Percentiles rank a stretch among this genome's conserved stretches.
phyloP scores from a whole-genome alignment of 768 basidiomycete species.

The Suillus lakei region DNA sequence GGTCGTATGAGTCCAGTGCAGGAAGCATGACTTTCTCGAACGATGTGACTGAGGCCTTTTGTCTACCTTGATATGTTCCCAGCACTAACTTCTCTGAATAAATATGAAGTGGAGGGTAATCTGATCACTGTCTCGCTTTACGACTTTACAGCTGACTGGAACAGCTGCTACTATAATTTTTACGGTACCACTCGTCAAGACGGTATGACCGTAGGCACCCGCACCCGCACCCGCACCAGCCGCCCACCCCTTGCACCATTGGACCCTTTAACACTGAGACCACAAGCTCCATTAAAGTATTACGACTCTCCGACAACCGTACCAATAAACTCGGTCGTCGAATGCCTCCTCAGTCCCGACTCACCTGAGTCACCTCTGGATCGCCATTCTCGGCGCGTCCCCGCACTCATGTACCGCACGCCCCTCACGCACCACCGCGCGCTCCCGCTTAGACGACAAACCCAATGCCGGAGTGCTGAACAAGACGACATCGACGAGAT shows the following conservation, averaged over 20 bases:
- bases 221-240: background rate
- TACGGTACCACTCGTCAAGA: background rate
- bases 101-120: background rate
- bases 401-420: background rate
- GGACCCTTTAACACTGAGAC: slow-evolving; percentile 4
- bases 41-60: background rate
- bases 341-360: background rate
- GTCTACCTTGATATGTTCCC: slow-evolving; percentile 8
- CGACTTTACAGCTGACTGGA: slow-evolving; percentile 10
- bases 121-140: slow-evolving; percentile 8
- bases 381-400: background rate
- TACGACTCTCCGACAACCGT: background rate
- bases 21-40: background rate
- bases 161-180: slow-evolving; percentile 2
- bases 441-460: background rate
- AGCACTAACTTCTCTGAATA: slow-evolving; percentile 8
- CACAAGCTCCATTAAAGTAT: background rate
- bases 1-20: background rate
- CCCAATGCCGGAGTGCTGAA: slow-evolving; percentile 2
- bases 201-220: slow-evolving; percentile 9
- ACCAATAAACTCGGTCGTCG: background rate
- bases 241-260: slow-evolving; percentile 3
- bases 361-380: background rate
- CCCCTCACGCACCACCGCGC: background rate
- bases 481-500: slow-evolving; percentile 19